Evolutionary conservation across 2,329 filamentous ascomycete genomes (phyloP), one percentile per base, ranked within the genome.

Genomic region (Alternaria ventricosa): DNA sequence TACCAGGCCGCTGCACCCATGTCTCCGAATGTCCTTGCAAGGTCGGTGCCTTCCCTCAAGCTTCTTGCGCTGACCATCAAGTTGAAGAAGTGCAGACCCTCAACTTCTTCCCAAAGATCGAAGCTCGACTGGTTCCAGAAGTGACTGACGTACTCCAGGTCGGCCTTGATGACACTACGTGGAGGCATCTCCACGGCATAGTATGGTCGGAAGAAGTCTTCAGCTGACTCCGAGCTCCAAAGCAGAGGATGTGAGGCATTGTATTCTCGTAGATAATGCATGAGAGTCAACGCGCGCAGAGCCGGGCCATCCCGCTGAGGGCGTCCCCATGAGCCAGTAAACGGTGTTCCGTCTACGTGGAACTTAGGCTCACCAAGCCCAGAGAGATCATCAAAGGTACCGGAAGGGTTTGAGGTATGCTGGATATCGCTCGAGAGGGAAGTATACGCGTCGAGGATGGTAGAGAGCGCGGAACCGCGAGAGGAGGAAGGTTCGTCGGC

Each of bases 41-140:
- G 60, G 8, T 74, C 63, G 3, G 73, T 71, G 3, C 80, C 80
- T 60, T 81, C 78, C 9, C 71, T 65, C 45, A 82, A 64, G 23
- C 79, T 80, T 20, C 76, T 70, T 4, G 75, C 70, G 56, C 80
- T 80, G 18, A 80, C 77, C 71, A 80, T 79, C 10, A 75, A 69
- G 7, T 78, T 82, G 70, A 81, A 82, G 72, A 81, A 81, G 62
- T 81, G 79, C 51, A 80, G 67, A 5, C 82, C 82, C 36, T 79
- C 71, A n/a, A 82, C 77, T 66, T 84, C 82, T 57, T 83, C 82
- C 82, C 82, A 84, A 2, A 83, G 71, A 62, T 84, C 82, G 57
- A 83, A 84, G 6, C 80, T 75, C 6, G 72, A 75, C 27, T 78
- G 68, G 27, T 79, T 79, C 82, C 82, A 84, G 68, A 72, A 77